A percentile compares a stretch with the other conserved stretches of the same genome.
Evolutionary conservation across 306 rosid genomes (phyloP).

Genomic region (Cucurbita pepo): DNA sequence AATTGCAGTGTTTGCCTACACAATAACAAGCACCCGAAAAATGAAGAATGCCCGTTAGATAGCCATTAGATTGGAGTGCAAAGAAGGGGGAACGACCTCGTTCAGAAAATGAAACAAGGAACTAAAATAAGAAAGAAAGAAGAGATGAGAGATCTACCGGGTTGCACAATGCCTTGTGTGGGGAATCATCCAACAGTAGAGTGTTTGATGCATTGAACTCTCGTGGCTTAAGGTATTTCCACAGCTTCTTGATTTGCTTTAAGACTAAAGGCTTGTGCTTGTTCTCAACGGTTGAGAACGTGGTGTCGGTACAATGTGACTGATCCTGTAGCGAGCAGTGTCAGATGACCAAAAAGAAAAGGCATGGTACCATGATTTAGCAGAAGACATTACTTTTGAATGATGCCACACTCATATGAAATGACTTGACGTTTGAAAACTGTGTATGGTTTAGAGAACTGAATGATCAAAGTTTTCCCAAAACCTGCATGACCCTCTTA

Average conservation of each 20-base stretch:
- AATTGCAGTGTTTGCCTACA: slow-evolving; percentile 57
- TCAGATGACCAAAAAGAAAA: neutral
- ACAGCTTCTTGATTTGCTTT: slow-evolving; percentile 66
- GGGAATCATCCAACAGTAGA: slow-evolving; percentile 77
- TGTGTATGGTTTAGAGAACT: neutral
- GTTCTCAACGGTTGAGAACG: slow-evolving; percentile 38
- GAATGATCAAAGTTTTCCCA: neutral
- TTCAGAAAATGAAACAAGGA: slow-evolving; percentile 1
- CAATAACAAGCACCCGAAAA: slow-evolving; percentile 13
- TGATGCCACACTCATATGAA: neutral
- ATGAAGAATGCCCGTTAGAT: neutral
- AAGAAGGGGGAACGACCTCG: neutral
- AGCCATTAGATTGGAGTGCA: slow-evolving; percentile 1
- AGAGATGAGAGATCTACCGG: slow-evolving; percentile 42
- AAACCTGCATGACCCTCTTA: slow-evolving; percentile 1
- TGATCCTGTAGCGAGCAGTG: slow-evolving; percentile 32
- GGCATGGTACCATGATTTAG: neutral
- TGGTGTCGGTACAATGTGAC: slow-evolving; percentile 50
- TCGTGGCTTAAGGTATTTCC: slow-evolving; percentile 62
- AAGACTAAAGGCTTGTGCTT: slow-evolving; percentile 44
- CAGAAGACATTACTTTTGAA: neutral
- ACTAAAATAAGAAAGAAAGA: neutral
- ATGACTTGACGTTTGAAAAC: neutral
- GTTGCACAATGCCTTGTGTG: slow-evolving; percentile 68
- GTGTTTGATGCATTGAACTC: slow-evolving; percentile 69